Percentiles rank a stretch among this genome's conserved stretches.
Conservation (phyloP, 371 early-diverging fungal species). For the Blyttiomyces sp. region DNA sequence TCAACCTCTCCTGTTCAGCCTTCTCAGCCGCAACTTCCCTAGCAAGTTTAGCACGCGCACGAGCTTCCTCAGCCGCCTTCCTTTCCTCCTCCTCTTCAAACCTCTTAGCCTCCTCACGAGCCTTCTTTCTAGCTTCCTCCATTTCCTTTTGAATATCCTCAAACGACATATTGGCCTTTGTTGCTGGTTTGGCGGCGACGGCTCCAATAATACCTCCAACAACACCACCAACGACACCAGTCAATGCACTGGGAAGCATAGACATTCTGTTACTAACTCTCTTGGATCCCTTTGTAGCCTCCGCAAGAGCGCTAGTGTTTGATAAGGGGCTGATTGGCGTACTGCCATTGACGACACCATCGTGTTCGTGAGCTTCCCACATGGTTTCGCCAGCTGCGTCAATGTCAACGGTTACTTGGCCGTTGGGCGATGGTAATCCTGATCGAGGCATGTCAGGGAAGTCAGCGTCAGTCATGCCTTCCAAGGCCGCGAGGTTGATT, state of each 20-base stretch:
- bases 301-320: conserved; percentile 1
- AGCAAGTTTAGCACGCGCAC: neutral
- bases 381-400: neutral
- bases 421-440: neutral
- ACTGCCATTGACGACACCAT: neutral
- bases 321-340: neutral
- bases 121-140: conserved; percentile 10
- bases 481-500: neutral
- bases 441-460: no score
- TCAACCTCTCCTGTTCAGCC: neutral
- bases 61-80: neutral
- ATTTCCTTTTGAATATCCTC: conserved; percentile 12
- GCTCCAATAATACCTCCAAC: conserved; percentile 10
- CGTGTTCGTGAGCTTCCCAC: neutral
- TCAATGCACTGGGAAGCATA: no score
- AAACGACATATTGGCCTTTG: conserved; percentile 4
- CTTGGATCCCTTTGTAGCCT: conserved; percentile 8
- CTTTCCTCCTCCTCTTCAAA: neutral
- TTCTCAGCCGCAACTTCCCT: neutral
- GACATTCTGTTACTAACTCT: conserved; percentile 2
- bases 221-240: conserved; percentile 2
- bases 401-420: neutral
- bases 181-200: conserved; percentile 1
- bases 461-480: neutral
- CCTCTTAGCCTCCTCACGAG: conserved; percentile 5